Base-by-base conservation (phyloP, 192 early-diverging fungal species). In the Physocladia obscura region DNA sequence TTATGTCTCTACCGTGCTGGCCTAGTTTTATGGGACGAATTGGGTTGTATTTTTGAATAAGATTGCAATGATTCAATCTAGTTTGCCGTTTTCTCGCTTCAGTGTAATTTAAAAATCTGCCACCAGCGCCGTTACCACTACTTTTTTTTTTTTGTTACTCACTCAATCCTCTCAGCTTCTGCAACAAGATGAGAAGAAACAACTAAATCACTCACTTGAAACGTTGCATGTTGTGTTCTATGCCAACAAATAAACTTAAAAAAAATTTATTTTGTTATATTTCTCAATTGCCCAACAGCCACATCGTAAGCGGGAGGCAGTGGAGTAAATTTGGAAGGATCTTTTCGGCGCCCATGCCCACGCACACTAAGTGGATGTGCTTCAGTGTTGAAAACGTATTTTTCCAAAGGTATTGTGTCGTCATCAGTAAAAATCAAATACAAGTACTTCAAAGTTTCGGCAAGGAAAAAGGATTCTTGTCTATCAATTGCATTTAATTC, bases 361-460 rank as follows among this genome's bases (percentile, higher is more conserved):
- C 77, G 36, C 32, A 83, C 62, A 15, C 57, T 55, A 1, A 97
- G 65, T 48, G 93, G 93, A 78, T 97, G 96, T 24, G 93, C 95
- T 75, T 97, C 96, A 2, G 96, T 98, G 70, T 93, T 98, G 67
- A 97, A 87, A 2, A 98, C 93, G 79, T 87, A 95, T 74, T 91
- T 73, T 60, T 92, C 89, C 37, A 96, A 77, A 6, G 90, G 76
- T 35, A 94, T 69, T 4, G 83, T 56, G 64, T 87, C 75, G 31
- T 82, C 76, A 19, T 87, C 76, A n/a, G 83, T 84, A 73, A 94
- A 97, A 51, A 97, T 62, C 63, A 65, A 62, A 75, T 94, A 98
- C 32, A 95, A 81, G 73, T 98, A 98, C 79, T 98, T 98, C 64
- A 98, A 84, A 0, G 95, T 96, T 74, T 98, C 96, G 0, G 95